Conservation (phyloP, 192 early-diverging fungal species). For the Linnemannia exigua region DNA sequence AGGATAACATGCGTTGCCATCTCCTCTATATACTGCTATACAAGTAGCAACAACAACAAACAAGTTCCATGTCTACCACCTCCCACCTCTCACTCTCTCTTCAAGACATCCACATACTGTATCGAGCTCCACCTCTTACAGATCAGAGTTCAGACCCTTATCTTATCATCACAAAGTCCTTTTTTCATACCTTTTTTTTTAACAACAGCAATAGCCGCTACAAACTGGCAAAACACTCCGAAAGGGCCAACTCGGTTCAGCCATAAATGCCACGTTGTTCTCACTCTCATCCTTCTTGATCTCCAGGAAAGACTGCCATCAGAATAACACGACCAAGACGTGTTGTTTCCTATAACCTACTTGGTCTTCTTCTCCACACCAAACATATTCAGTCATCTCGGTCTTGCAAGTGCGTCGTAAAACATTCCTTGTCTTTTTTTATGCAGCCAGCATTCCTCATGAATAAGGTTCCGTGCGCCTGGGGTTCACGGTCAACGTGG, state of each 20-base stretch:
- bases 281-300: background rate
- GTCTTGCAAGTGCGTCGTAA: background rate
- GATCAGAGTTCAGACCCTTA: constrained; percentile 12
- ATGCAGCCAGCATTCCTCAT: background rate
- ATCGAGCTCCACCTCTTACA: background rate
- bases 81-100: no score
- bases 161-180: background rate
- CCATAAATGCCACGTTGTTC: constrained; percentile 1
- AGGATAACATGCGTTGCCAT: background rate
- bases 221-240: background rate
- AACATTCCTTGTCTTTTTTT: background rate
- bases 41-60: background rate
- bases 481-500: background rate
- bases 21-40: background rate
- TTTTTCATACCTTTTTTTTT: background rate
- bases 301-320: no score
- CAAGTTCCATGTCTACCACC: background rate
- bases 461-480: background rate
- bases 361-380: background rate
- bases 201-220: background rate
- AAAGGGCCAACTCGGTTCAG: background rate
- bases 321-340: background rate
- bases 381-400: background rate
- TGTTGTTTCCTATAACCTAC: background rate
- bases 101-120: background rate